phyloP scores from a whole-genome alignment of 495 filamentous ascomycete species.

The Jackrogersella minutella region DNA sequence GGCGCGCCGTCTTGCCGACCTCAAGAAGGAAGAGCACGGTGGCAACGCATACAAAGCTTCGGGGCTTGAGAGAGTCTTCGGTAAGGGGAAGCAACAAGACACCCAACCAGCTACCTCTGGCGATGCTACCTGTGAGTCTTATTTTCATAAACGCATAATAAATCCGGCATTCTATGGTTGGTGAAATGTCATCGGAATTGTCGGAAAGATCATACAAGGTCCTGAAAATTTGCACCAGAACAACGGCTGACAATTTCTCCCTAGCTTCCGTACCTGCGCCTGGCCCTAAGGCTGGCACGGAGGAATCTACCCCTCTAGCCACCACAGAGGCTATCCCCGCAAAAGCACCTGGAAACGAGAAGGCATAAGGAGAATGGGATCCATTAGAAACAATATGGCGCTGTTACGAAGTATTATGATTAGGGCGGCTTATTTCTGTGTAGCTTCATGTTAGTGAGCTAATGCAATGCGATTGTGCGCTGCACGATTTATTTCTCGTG shows the following conservation, averaged over 20 bases:
- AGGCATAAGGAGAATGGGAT: conserved; percentile 15
- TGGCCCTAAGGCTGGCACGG: conserved; percentile 34
- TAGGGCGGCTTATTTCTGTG: conserved; percentile 8
- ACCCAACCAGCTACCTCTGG: conserved; percentile 33
- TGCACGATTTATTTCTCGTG: background rate
- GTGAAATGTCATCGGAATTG: background rate
- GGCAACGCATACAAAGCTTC: conserved; percentile 58
- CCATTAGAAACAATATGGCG: conserved; percentile 1
- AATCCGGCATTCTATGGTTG: no score
- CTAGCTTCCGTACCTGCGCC: conserved; percentile 33
- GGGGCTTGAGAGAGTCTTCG: conserved; percentile 56
- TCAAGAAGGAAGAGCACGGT: conserved; percentile 76
- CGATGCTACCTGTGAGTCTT: conserved; percentile 41
- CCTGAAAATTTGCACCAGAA: background rate
- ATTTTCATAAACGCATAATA: conserved; percentile 1
- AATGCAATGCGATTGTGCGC: conserved; percentile 3
- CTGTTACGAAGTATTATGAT: conserved; percentile 25
- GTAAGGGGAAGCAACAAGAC: conserved; percentile 53
- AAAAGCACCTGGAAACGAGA: conserved; percentile 37
- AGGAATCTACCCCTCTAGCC: conserved; percentile 25
- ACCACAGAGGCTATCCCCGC: conserved; percentile 32
- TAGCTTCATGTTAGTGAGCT: conserved; percentile 23
- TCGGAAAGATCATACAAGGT: no score
- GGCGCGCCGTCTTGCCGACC: conserved; percentile 82
- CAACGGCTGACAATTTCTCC: background rate